Evolutionary conservation across 208 protist species (phyloP), one percentile per base, ranked within the genome.

Genomic region (Strigomonas culicis): DNA sequence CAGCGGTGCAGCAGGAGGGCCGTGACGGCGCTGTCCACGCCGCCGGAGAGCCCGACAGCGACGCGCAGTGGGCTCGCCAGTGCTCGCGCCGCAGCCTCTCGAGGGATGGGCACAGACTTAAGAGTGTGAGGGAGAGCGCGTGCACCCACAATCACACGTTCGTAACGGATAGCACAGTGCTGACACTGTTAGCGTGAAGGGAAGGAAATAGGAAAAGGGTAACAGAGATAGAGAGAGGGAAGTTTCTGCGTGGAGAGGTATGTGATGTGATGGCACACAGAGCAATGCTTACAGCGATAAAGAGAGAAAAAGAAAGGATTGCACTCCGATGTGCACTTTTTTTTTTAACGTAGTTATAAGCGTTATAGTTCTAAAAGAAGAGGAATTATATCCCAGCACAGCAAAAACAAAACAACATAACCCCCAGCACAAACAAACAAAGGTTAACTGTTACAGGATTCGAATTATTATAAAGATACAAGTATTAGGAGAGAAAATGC

Each of bases 21-120:
- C 15, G 75, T 60, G 13, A 94, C 85, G 22, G 79, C 75, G 68
- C 88, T 94, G 70, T 94, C 88, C 0, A 92, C 83, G 32, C 88
- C 88, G 4, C 88, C 88, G 39, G 88, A 94, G 31, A 94, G 79
- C 10, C 68, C 82, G 36, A 92, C 60, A 22, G 77, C 88, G 30
- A 94, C 70, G 17, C 74, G 72, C 49, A 88, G 51, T 1, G 43
- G 56, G 19, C 59, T 43, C 15, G 21, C 3, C 50, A 56, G 6
- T 56, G 34, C 34, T 10, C 7, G 10, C 10, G 10, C 34, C 11
- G 47, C 11, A 52, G 47, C 39, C 39, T n/a, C n/a, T n/a, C n/a
- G n/a, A n/a, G n/a, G n/a, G n/a, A n/a, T n/a, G n/a, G n/a, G n/a
- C n/a, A n/a, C n/a, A n/a, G n/a, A 53, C 27, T 53, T 53, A 30